A percentile compares a stretch with the other conserved stretches of the same genome.
Evolutionary conservation across 202 grass and related monocot species (phyloP).

Genomic region (Brachypodium distachyon): DNA sequence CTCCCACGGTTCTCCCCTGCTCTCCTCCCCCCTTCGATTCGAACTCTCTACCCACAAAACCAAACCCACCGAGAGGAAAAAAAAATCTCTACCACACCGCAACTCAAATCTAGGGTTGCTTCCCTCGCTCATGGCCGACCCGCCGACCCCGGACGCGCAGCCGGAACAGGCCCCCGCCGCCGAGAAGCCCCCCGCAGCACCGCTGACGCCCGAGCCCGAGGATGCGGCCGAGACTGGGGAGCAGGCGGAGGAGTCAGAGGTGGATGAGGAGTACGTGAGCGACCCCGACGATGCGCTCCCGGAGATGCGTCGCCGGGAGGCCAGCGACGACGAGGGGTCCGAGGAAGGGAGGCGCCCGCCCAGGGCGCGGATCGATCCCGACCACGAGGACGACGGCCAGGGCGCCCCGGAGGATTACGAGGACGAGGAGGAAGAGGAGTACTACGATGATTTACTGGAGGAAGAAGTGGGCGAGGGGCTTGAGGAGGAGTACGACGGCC

Average conservation of each 20-base stretch:
- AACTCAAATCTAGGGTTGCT: slow-evolving; percentile 54
- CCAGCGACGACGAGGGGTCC: slow-evolving; percentile 81
- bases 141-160: slow-evolving; percentile 12
- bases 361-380: slow-evolving; percentile 36
- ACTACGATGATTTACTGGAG: slow-evolving; percentile 35
- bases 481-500: slow-evolving; percentile 34
- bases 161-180: not conserved
- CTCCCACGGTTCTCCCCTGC: not conserved
- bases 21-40: not conserved
- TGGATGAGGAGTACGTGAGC: slow-evolving; percentile 72
- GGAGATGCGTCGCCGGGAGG: slow-evolving; percentile 69
- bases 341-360: slow-evolving; percentile 32
- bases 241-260: not conserved
- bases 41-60: slow-evolving; percentile 17
- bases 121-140: slow-evolving; percentile 37
- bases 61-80: not conserved
- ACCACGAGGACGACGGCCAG: slow-evolving; percentile 68
- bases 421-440: slow-evolving; percentile 56
- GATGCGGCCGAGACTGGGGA: slow-evolving; percentile 18
- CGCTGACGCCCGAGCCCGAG: slow-evolving; percentile 41
- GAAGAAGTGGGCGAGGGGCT: slow-evolving; percentile 40
- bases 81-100: slow-evolving; percentile 16
- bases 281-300: slow-evolving; percentile 83
- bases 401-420: slow-evolving; percentile 76
- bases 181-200: slow-evolving; percentile 22